Percentiles rank a stretch among this genome's conserved stretches.
Evolutionary conservation across 2,329 filamentous ascomycete genomes (phyloP).

Genomic region (Gaeumannomyces sp.): DNA sequence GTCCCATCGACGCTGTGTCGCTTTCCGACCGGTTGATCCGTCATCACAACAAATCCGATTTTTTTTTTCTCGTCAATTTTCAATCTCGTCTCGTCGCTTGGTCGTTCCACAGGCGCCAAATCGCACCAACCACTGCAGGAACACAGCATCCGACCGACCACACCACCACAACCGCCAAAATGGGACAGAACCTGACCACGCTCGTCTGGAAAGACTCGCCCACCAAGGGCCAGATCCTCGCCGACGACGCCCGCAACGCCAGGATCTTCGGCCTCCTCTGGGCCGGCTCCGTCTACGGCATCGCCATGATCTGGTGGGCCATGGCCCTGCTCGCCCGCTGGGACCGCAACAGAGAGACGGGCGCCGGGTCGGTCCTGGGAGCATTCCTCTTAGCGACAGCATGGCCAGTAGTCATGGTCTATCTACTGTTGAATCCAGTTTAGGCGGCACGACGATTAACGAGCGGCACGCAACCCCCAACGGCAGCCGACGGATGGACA

Average conservation of each 20-base stretch:
- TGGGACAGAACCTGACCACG: slow-evolving; percentile 6
- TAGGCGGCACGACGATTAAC: neutral
- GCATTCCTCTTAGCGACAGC: slow-evolving; percentile 8
- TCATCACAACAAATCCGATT: neutral
- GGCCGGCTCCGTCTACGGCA: slow-evolving; percentile 8
- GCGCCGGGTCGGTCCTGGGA: slow-evolving; percentile 2
- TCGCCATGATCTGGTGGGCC: slow-evolving; percentile 11
- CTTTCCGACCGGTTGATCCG: neutral
- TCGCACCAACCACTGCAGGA: too few species aligned
- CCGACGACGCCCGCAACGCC: slow-evolving; percentile 8
- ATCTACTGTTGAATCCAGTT: slow-evolving; percentile 5
- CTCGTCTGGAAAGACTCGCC: slow-evolving; percentile 5
- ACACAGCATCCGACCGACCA: neutral
- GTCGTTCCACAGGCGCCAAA: neutral
- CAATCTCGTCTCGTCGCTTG: neutral
- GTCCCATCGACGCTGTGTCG: neutral
- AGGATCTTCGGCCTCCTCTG: slow-evolving; percentile 8
- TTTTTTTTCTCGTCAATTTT: neutral
- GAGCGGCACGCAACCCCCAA: neutral
- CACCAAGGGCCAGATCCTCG: slow-evolving; percentile 1
- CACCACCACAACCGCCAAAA: slow-evolving; percentile 1
- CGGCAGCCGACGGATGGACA: neutral
- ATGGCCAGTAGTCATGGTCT: slow-evolving; percentile 10
- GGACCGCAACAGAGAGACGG: slow-evolving; percentile 8
- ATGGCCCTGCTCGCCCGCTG: slow-evolving; percentile 9